phyloP scores from a whole-genome alignment of 2,329 filamentous ascomycete genomes.

The Aspergillus piperis region DNA sequence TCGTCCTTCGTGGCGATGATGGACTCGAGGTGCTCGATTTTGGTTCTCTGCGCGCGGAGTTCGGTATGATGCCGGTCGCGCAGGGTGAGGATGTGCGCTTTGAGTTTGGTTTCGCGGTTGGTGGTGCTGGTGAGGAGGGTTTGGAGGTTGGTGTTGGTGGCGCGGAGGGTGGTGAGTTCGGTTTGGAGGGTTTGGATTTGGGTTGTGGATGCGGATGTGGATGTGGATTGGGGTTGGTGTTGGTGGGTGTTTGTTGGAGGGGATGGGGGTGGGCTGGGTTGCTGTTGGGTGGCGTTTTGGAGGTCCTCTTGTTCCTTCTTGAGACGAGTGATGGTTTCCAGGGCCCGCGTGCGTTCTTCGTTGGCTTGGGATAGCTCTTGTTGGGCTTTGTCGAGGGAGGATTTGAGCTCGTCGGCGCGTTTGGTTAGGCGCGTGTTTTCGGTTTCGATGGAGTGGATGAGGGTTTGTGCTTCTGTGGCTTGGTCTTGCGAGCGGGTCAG shows the following conservation, averaged over 20 bases:
- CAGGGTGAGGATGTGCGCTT: conserved; percentile 33
- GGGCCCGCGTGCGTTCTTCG: conserved; percentile 34
- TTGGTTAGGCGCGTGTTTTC: conserved; percentile 42
- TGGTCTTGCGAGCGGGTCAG: conserved; percentile 39
- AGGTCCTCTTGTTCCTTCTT: conserved; percentile 26
- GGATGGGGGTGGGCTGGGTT: conserved; percentile 34
- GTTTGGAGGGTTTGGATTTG: conserved; percentile 35
- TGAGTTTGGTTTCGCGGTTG: conserved; percentile 37
- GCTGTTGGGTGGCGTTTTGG: conserved; percentile 9
- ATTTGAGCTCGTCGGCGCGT: conserved; percentile 37
- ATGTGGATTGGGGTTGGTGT: conserved; percentile 18
- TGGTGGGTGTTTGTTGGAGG: conserved; percentile 25
- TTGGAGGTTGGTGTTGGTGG: conserved; percentile 41
- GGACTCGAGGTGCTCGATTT: conserved; percentile 37
- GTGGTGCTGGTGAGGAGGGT: conserved; percentile 36
- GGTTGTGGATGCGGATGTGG: conserved; percentile 7
- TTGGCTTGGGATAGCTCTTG: conserved; percentile 32
- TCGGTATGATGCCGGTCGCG: conserved; percentile 22
- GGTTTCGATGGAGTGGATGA: conserved; percentile 40
- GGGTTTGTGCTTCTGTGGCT: conserved; percentile 37
- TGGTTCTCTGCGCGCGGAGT: conserved; percentile 31
- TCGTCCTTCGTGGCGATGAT: conserved; percentile 45
- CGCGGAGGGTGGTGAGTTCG: conserved; percentile 40
- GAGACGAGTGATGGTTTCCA: conserved; percentile 33
- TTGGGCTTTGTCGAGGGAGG: conserved; percentile 34